A percentile compares a stretch with the other conserved stretches of the same genome.
These are phyloP conservation scores for Rhododendron williamsianum DNA, from an alignment of 148 eudicot species.

Conservation along the genomic window DNA sequence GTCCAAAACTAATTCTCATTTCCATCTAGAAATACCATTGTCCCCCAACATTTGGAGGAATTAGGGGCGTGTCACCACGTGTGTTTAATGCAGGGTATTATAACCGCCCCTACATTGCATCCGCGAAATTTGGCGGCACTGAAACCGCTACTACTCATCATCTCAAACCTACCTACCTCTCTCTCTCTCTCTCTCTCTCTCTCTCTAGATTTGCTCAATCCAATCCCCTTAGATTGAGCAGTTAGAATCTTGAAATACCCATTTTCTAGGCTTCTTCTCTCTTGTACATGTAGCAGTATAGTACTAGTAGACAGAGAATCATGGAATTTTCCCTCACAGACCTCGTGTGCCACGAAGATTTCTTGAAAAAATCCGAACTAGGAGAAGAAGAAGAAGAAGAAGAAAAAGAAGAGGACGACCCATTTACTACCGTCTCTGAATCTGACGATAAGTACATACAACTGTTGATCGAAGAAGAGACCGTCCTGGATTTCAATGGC, in stretches of 20 bases:
- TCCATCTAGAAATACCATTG: background rate
- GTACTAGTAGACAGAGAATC: background rate
- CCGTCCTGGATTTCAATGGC: constrained; percentile 9
- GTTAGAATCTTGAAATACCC: background rate
- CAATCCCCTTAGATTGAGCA: background rate
- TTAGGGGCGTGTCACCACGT: background rate
- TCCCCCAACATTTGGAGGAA: constrained; percentile 4
- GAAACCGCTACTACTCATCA: constrained; percentile 16
- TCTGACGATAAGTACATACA: constrained; percentile 38
- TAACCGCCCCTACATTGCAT: constrained; percentile 8
- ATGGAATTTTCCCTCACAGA: constrained; percentile 12
- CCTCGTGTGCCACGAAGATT: constrained; percentile 36
- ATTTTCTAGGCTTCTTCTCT: background rate
- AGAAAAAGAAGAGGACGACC: background rate
- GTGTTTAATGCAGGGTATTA: background rate
- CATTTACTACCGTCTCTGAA: constrained; percentile 4
- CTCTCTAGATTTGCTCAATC: background rate
- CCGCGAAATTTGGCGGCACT: constrained; percentile 34
- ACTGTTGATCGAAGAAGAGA: constrained; percentile 31
- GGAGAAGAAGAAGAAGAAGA: background rate
- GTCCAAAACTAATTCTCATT: too few relatives aligned
- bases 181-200: constrained; percentile 9
- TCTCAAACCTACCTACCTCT: background rate
- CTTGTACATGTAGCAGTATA: background rate
- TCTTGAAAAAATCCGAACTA: constrained; percentile 11